These are phyloP conservation scores for Penicillium riverlandense DNA, from an alignment of 495 filamentous ascomycete genomes.

Conservation along the genomic window DNA sequence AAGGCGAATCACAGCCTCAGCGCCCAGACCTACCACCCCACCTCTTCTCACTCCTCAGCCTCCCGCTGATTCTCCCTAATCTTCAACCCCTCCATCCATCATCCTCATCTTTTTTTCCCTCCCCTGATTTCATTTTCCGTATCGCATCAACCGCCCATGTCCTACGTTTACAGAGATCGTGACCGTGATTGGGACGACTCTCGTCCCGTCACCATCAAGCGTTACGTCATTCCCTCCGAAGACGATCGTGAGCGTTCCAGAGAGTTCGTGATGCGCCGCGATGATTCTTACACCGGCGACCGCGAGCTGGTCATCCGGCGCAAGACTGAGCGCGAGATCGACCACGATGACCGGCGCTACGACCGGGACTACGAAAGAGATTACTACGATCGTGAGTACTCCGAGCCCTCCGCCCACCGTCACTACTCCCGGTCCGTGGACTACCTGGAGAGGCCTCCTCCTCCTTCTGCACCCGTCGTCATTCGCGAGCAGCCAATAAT, in stretches of 20 bases:
- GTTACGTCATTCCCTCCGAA: conserved; percentile 42
- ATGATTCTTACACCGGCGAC: conserved; percentile 29
- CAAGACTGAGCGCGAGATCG: conserved; percentile 37
- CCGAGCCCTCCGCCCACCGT: conserved; percentile 44
- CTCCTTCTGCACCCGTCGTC: conserved; percentile 51
- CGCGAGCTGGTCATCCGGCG: conserved; percentile 44
- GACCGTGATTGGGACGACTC: conserved; percentile 40
- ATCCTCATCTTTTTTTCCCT: conserved; percentile 2
- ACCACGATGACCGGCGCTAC: conserved; percentile 30
- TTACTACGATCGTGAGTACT: conserved; percentile 47
- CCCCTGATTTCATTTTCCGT: background rate
- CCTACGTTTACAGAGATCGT: conserved; percentile 38
- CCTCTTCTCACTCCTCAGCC: background rate
- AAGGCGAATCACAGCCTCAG: conserved; percentile 6
- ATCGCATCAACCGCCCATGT: conserved; percentile 23
- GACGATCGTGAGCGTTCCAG: conserved; percentile 26
- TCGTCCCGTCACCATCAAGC: conserved; percentile 39
- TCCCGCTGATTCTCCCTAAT: background rate
- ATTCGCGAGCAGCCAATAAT: conserved; percentile 72
- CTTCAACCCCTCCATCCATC: background rate
- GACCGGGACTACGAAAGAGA: conserved; percentile 46
- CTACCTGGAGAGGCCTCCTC: conserved; percentile 52
- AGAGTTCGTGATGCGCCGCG: conserved; percentile 31
- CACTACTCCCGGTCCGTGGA: conserved; percentile 62
- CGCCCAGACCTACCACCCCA: no score